Conservation (phyloP, 106 monocot genomes). For the Agapanthus africanus region DNA sequence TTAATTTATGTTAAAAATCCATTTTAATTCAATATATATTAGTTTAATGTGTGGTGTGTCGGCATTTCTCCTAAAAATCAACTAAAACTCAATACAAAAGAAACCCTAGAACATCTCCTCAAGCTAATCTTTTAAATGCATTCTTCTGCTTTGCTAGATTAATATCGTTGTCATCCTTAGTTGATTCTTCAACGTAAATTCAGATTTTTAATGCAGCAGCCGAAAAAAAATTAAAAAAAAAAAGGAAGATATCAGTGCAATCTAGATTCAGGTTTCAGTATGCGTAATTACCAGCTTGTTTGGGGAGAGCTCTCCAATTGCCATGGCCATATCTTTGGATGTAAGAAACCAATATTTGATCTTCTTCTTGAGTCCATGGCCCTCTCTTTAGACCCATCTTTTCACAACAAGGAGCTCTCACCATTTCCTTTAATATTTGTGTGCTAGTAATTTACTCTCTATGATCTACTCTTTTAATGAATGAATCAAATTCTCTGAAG, state of each 20-base stretch:
- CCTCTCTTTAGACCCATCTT: conserved; percentile 29
- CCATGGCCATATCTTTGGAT: conserved; percentile 18
- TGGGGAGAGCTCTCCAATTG: conserved; percentile 32
- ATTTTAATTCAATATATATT: neutral
- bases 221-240: too few relatives aligned
- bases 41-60: neutral
- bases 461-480: neutral
- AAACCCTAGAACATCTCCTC: too few relatives aligned
- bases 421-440: conserved; percentile 10
- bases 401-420: conserved; percentile 31
- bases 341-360: conserved; percentile 9
- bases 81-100: too few relatives aligned
- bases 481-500: neutral
- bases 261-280: too few relatives aligned
- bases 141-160: too few relatives aligned
- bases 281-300: conserved; percentile 8
- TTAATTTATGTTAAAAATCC: neutral
- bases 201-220: too few relatives aligned
- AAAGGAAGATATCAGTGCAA: too few relatives aligned
- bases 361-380: conserved; percentile 32
- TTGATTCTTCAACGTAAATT: too few relatives aligned
- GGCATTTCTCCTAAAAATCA: too few relatives aligned
- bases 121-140: too few relatives aligned
- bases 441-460: conserved; percentile 9
- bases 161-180: too few relatives aligned